Percentiles rank a stretch among this genome's conserved stretches.
phyloP scores from a whole-genome alignment of 176 grass and related monocot species.

The Cocos nucifera region DNA sequence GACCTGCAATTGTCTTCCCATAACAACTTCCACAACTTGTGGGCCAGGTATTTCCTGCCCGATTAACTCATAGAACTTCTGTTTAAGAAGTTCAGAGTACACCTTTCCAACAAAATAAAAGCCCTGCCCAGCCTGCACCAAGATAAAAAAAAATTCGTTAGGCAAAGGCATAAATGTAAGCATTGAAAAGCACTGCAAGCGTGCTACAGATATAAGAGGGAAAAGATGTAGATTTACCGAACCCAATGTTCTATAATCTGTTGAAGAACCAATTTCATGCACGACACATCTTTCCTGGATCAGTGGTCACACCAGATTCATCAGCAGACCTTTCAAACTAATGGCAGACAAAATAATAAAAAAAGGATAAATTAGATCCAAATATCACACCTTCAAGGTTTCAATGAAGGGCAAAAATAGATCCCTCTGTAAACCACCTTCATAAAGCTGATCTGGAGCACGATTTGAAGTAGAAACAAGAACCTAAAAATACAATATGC shows the following conservation, averaged over 20 bases:
- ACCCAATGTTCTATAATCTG: conserved; percentile 77
- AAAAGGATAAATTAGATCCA: not conserved
- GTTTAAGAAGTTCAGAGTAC: conserved; percentile 49
- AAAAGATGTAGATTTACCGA: conserved; percentile 53
- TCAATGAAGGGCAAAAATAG: conserved; percentile 76
- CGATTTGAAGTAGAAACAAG: conserved; percentile 93
- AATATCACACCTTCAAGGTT: conserved; percentile 60
- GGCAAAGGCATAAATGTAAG: no score
- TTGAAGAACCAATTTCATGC: conserved; percentile 74
- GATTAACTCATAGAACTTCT: conserved; percentile 64
- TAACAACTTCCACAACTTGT: conserved; percentile 79
- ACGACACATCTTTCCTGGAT: conserved; percentile 69
- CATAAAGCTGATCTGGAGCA: conserved; percentile 47
- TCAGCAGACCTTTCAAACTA: not conserved
- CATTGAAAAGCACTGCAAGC: no score
- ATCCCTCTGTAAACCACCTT: conserved; percentile 49
- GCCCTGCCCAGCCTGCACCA: conserved; percentile 71
- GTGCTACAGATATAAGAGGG: no score
- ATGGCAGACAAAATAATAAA: not conserved
- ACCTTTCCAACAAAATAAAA: conserved; percentile 67
- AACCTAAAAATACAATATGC: conserved; percentile 28
- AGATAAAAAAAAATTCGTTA: no score
- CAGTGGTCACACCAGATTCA: conserved; percentile 17
- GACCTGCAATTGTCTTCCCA: conserved; percentile 87
- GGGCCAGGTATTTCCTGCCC: conserved; percentile 52